Evolutionary conservation across 2,329 filamentous ascomycete species (phyloP).

Genomic region (Aspergillus novoparasiticus): DNA sequence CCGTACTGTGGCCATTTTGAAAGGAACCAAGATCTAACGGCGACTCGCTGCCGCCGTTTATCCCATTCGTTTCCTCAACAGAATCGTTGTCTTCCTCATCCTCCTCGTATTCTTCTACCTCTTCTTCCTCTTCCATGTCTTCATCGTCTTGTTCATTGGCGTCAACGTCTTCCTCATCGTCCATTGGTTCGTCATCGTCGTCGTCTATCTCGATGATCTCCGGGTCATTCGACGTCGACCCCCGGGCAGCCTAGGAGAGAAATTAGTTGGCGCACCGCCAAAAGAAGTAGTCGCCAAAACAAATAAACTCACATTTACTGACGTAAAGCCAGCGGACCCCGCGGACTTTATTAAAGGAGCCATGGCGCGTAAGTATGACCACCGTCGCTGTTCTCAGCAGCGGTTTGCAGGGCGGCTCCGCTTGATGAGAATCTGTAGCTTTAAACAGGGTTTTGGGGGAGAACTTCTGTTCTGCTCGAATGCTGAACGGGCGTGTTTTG

Average conservation of each 20-base stretch:
- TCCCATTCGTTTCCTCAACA: constrained; percentile 29
- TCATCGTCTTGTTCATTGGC: constrained; percentile 32
- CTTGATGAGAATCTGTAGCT: constrained; percentile 7
- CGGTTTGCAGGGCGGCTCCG: not conserved
- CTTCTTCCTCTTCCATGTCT: constrained; percentile 28
- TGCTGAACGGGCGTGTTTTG: constrained; percentile 31
- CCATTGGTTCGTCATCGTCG: constrained; percentile 34
- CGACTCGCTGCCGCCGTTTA: constrained; percentile 32
- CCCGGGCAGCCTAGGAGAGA: constrained; percentile 20
- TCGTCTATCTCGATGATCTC: constrained; percentile 46
- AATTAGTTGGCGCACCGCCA: constrained; percentile 15
- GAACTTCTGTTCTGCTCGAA: constrained; percentile 25
- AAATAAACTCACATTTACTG: constrained; percentile 29
- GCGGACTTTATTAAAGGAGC: constrained; percentile 43
- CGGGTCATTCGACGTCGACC: constrained; percentile 28
- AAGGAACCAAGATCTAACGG: constrained; percentile 17
- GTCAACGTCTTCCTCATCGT: constrained; percentile 34
- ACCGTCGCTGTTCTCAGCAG: not conserved
- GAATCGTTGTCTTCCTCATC: constrained; percentile 30
- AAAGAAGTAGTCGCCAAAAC: constrained; percentile 8
- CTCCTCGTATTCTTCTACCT: constrained; percentile 35
- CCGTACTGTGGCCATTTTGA: constrained; percentile 24
- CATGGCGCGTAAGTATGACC: constrained; percentile 28
- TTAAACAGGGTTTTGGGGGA: constrained; percentile 21
- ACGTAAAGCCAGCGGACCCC: constrained; percentile 29